phyloP scores from a whole-genome alignment of 176 grass and related monocot species.

The Aechmea fasciata region DNA sequence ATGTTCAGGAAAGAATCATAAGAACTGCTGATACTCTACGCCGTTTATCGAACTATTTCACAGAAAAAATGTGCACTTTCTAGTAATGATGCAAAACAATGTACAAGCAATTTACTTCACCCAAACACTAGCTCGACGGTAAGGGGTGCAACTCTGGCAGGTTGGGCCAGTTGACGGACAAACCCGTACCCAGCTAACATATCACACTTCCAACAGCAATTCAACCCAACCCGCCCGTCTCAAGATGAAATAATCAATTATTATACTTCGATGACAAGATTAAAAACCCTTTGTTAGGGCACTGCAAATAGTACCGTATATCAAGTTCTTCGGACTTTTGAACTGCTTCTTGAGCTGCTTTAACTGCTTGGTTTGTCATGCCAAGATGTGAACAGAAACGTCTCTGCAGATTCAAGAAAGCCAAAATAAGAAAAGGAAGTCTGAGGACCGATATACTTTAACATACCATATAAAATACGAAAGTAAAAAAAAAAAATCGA shows the following conservation, averaged over 20 bases:
- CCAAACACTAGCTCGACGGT: too few species aligned
- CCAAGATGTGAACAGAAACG: constrained; percentile 19
- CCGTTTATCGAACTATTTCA: too few species aligned
- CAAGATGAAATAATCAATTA: neutral
- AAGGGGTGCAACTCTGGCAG: too few species aligned
- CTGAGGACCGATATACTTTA: neutral
- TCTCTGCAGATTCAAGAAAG: constrained; percentile 2
- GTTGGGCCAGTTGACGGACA: too few species aligned
- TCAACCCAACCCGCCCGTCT: too few species aligned
- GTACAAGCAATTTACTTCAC: too few species aligned
- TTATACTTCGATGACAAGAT: neutral
- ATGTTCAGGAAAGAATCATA: neutral
- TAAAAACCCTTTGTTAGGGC: neutral
- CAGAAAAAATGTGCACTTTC: too few species aligned
- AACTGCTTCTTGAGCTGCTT: constrained; percentile 13
- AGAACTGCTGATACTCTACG: neutral
- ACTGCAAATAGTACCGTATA: neutral
- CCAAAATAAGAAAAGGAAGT: neutral
- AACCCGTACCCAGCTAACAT: too few species aligned
- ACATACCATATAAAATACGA: neutral
- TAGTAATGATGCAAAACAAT: too few species aligned
- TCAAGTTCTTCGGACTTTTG: neutral
- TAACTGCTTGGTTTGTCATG: constrained; percentile 10
- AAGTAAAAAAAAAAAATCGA: too few species aligned
- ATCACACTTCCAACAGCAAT: too few species aligned